Base-by-base conservation (phyloP, 306 rosid genomes). In the Castanea crenata region DNA sequence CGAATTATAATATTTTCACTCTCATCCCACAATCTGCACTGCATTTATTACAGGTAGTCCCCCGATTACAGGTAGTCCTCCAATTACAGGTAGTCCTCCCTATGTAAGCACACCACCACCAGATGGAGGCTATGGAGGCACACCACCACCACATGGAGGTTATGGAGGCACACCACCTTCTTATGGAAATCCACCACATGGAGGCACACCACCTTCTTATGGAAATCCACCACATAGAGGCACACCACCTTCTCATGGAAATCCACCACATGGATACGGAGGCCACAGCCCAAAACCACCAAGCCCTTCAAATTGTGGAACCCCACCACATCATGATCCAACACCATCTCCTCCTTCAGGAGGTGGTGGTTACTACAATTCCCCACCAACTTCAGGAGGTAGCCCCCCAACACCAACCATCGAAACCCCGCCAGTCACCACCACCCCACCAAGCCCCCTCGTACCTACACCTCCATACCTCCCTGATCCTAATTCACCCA, bases 401-500 rank as follows among this genome's bases (percentile, higher is more conserved):
- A 85, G 74, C 78, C 91, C 98, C 21, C 90, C 94, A 52, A 74
- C 80, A 58, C 92, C 97, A 46, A 3, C 63, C 80, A 44, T 84
- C 4, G 81, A 55, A 55, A 87, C 84, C 86, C 90, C 97, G 18
- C 94, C 97, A 74, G 64, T 77, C 74, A 80, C 89, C 49, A 92
- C 97, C 4, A 55, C 58, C 52, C 54, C 91, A 14, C 88, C 79
- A 27, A 83, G 87, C 7, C 91, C 94, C 3, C 56, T 32, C 31
- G 55, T 75, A 29, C 93, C 97, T 5, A 76, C 92, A 25, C 96
- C 98, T 29, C 97, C 99, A 32, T 84, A 49, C 80, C 65, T 84
- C 65, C 89, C 91, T 68, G 79, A 91, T 55, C 97, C 99, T 55
- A 86, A 85, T 78, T 55, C 96, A 69, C 99, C 97, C 62, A 86